A percentile compares a stretch with the other conserved stretches of the same genome.
Conservation (phyloP, 805 yeast species). For the Gaillardinia entomophila region DNA sequence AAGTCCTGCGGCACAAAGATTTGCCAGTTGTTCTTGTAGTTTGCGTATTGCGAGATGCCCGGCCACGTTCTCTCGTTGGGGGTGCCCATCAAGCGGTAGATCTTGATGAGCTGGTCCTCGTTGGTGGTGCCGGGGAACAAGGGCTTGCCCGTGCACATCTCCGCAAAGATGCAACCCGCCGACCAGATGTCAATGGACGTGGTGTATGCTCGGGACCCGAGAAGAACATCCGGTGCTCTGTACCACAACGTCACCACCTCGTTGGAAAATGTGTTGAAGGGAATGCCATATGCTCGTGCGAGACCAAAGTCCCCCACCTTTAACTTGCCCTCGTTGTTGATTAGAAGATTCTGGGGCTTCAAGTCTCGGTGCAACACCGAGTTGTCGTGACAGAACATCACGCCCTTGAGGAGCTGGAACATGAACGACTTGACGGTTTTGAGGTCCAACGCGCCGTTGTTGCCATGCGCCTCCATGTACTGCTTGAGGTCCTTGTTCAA, state of each 20-base stretch:
- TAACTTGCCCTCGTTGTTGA: slow-evolving; percentile 83
- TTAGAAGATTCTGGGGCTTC: slow-evolving; percentile 91
- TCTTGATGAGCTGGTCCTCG: slow-evolving; percentile 89
- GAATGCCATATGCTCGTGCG: slow-evolving; percentile 97
- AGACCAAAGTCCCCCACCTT: slow-evolving; percentile 96
- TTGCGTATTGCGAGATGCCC: slow-evolving; percentile 85
- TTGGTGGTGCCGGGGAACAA: slow-evolving; percentile 94
- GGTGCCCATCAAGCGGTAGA: slow-evolving; percentile 92
- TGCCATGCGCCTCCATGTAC: slow-evolving; percentile 87
- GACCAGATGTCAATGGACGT: slow-evolving; percentile 99
- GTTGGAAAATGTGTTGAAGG: slow-evolving; percentile 93
- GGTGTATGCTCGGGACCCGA: slow-evolving; percentile 92
- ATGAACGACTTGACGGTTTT: slow-evolving; percentile 80
- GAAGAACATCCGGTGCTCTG: slow-evolving; percentile 92
- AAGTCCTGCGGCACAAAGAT: slow-evolving; percentile 87
- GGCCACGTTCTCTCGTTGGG: slow-evolving; percentile 98
- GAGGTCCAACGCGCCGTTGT: slow-evolving; percentile 66
- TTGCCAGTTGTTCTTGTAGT: slow-evolving; percentile 79
- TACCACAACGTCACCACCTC: slow-evolving; percentile 98
- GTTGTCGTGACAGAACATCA: slow-evolving; percentile 81
- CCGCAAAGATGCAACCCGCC: slow-evolving; percentile 96
- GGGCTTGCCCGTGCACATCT: slow-evolving; percentile 98
- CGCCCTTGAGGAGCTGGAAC: slow-evolving; percentile 89
- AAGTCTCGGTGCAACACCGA: slow-evolving; percentile 80
- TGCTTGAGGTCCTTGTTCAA: slow-evolving; percentile 91